phyloP scores from a whole-genome alignment of 306 rosid genomes.

The Echinosophora koreensis region DNA sequence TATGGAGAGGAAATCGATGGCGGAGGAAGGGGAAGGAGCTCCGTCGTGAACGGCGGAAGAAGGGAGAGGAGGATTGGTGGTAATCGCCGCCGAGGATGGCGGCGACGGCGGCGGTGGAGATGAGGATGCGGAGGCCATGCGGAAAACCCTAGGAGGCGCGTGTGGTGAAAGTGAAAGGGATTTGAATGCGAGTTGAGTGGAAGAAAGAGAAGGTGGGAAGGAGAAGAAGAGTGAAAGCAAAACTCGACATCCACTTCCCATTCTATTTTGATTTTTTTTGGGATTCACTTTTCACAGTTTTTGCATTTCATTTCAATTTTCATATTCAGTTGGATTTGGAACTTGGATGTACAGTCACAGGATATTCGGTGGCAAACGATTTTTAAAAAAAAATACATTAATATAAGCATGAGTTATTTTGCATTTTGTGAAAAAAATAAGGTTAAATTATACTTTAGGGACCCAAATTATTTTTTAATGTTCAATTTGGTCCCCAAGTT shows the following conservation, averaged over 20 bases:
- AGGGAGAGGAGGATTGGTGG: conserved; percentile 43
- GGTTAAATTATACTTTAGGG: no score
- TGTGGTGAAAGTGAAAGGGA: conserved; percentile 30
- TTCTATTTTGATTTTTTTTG: not conserved
- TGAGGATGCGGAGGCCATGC: conserved; percentile 54
- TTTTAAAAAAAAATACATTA: no score
- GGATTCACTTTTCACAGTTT: not conserved
- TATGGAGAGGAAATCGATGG: conserved; percentile 82
- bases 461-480: no score
- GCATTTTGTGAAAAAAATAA: no score
- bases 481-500: no score
- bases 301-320: no score
- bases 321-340: no score
- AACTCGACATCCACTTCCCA: conserved; percentile 39
- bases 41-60: conserved; percentile 42
- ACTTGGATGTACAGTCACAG: no score
- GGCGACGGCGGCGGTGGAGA: conserved; percentile 46
- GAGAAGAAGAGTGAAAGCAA: conserved; percentile 25
- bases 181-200: conserved; percentile 32
- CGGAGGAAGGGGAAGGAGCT: conserved; percentile 65
- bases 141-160: conserved; percentile 28
- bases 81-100: conserved; percentile 41
- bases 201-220: conserved; percentile 14
- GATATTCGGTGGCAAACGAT: no score
- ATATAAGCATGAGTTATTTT: no score